Base-by-base conservation (phyloP, 306 rosid species). In the Cercis canadensis region DNA sequence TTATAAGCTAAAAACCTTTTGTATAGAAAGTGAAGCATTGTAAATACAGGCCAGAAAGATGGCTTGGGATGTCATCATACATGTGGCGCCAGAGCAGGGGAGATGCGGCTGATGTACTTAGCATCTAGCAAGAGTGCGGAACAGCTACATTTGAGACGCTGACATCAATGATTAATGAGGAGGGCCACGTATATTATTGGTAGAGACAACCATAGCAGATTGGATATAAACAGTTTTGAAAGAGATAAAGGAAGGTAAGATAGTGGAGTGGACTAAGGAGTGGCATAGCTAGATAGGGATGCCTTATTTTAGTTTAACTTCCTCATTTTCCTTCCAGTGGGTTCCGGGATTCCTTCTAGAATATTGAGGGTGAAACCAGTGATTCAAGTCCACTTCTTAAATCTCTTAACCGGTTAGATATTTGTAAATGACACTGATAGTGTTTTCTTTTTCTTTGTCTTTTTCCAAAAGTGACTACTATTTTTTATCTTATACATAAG, bases 121-220 rank as follows among this genome's bases (percentile, higher is more conserved):
- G 58, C 69, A 66, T 12, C 58, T 43, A 32, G 41, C 66, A 71
- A 17, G 55, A 84, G 84, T 86, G 92, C 75, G 81, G 41, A 68
- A 82, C 88, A 84, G 83, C 89, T 84, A 40, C 66, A 24, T 73
- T 64, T 73, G 81, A 83, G 59, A 75, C 56, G 51, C 71, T 78
- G 83, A 65, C 78, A 45, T 5, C 4, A 2, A 37, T 10, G 45
- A 44, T 57, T 65, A 72, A 40, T 55, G 68, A 69, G 60, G 72
- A 66, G 56, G 43, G 68, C 70, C 59, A 57, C 67, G 4, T 47
- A 11, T 18, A 24, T 54, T 66, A 62, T 71, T 62, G 11, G 78
- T 70, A 55, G 63, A 73, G 59, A 64, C 34, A 57, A 65, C 55
- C 56, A 31, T 64, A 33, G 53, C 57, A 34, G 57, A 10, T 15